Percentiles rank a stretch among this genome's conserved stretches.
These are phyloP conservation scores for Delonix regia DNA, from an alignment of 306 rosid species.

Conservation along the genomic window DNA sequence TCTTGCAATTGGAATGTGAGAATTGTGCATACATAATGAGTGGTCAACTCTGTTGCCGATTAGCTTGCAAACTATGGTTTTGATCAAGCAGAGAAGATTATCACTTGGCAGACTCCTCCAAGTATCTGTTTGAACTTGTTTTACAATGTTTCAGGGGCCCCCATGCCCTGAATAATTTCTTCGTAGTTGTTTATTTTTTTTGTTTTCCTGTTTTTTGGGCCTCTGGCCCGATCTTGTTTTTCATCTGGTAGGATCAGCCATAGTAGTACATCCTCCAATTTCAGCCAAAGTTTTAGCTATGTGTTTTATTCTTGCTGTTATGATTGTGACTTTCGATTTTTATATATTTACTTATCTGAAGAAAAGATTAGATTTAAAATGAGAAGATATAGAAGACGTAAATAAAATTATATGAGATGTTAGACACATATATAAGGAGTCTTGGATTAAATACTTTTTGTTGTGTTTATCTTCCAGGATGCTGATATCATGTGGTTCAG, in stretches of 20 bases:
- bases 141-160: background rate
- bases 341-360: background rate
- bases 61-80: background rate
- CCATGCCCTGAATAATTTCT: background rate
- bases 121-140: background rate
- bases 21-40: background rate
- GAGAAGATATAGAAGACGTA: background rate
- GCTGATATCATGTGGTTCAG: conserved; percentile 98
- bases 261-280: conserved; percentile 2
- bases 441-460: conserved; percentile 24
- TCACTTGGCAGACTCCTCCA: background rate
- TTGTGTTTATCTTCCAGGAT: conserved; percentile 65
- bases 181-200: background rate
- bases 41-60: background rate
- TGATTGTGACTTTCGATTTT: conserved; percentile 22
- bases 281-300: conserved; percentile 3
- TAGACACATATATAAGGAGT: conserved; percentile 30
- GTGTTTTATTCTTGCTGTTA: conserved; percentile 27
- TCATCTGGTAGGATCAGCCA: conserved; percentile 6
- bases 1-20: background rate
- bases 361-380: background rate
- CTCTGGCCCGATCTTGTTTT: background rate
- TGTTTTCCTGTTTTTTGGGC: background rate
- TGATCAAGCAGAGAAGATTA: background rate
- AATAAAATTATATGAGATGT: conserved; percentile 1